Percentiles rank a stretch among this genome's conserved stretches.
Conservation (phyloP, 2,329 filamentous ascomycete species). For the Conoideocrella luteorostrata region DNA sequence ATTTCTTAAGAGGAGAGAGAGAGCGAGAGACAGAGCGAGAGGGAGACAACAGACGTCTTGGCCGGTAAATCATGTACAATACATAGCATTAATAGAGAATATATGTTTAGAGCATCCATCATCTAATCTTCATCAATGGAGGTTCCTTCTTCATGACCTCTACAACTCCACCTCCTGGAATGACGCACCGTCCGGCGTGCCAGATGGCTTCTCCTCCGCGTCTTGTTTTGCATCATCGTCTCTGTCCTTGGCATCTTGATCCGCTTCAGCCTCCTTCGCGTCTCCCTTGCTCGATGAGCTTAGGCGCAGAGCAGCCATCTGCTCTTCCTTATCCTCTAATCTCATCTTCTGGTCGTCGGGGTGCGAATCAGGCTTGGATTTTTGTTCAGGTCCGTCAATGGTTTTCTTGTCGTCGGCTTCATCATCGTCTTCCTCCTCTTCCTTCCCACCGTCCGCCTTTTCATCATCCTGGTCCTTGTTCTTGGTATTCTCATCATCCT, state of each 20-base stretch:
- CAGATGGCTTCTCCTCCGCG: slow-evolving; percentile 31
- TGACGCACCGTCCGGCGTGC: slow-evolving; percentile 50
- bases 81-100: background rate
- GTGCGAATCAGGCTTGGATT: slow-evolving; percentile 22
- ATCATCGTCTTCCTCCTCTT: slow-evolving; percentile 19
- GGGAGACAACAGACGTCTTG: background rate
- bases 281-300: slow-evolving; percentile 17
- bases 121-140: too few species aligned
- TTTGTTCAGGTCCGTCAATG: slow-evolving; percentile 25
- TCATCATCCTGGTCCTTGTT: slow-evolving; percentile 16
- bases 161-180: slow-evolving; percentile 60
- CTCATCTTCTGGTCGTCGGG: slow-evolving; percentile 51
- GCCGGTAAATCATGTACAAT: background rate
- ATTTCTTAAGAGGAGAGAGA: too few species aligned
- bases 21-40: too few species aligned
- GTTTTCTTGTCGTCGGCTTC: slow-evolving; percentile 12
- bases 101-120: too few species aligned
- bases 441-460: slow-evolving; percentile 10
- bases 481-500: slow-evolving; percentile 20
- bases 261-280: slow-evolving; percentile 22
- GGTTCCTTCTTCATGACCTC: too few species aligned
- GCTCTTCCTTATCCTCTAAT: slow-evolving; percentile 48
- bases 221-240: slow-evolving; percentile 27
- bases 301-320: slow-evolving; percentile 46
- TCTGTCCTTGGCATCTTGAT: slow-evolving; percentile 24